phyloP scores from a whole-genome alignment of 306 rosid genomes.

The Clitoria ternatea region DNA sequence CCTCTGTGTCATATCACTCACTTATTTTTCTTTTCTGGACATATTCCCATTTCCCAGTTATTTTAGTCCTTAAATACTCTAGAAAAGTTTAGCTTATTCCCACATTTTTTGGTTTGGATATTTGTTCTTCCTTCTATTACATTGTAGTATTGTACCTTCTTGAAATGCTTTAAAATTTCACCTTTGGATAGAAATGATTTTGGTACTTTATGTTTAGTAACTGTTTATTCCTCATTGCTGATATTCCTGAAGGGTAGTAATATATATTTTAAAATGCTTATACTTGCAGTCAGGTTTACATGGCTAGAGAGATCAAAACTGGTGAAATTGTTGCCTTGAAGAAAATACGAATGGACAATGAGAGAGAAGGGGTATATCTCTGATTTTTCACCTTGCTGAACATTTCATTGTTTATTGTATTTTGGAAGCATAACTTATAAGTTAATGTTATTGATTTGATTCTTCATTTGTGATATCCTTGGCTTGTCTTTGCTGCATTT shows the following conservation, averaged over 20 bases:
- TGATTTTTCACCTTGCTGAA: neutral
- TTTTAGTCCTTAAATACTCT: neutral
- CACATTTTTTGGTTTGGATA: neutral
- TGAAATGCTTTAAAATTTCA: neutral
- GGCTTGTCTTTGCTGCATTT: neutral
- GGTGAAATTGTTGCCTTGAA: slow-evolving; percentile 79
- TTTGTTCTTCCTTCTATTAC: neutral
- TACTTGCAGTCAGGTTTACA: slow-evolving; percentile 64
- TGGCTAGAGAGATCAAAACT: slow-evolving; percentile 60
- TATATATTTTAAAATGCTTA: neutral
- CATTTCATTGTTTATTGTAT: neutral
- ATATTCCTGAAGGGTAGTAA: neutral
- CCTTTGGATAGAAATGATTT: neutral
- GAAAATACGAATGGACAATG: slow-evolving; percentile 70
- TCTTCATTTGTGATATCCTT: neutral
- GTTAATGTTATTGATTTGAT: neutral
- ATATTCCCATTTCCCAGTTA: neutral
- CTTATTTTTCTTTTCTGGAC: neutral
- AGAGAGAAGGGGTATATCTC: slow-evolving; percentile 65
- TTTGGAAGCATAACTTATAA: neutral
- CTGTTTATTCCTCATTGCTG: neutral
- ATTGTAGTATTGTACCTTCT: neutral
- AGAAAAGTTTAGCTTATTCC: neutral
- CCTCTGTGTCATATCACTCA: neutral
- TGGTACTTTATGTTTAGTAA: neutral